These are phyloP conservation scores for Lasiodiplodia theobromae DNA, from an alignment of 2,329 filamentous ascomycete genomes.

Conservation along the genomic window DNA sequence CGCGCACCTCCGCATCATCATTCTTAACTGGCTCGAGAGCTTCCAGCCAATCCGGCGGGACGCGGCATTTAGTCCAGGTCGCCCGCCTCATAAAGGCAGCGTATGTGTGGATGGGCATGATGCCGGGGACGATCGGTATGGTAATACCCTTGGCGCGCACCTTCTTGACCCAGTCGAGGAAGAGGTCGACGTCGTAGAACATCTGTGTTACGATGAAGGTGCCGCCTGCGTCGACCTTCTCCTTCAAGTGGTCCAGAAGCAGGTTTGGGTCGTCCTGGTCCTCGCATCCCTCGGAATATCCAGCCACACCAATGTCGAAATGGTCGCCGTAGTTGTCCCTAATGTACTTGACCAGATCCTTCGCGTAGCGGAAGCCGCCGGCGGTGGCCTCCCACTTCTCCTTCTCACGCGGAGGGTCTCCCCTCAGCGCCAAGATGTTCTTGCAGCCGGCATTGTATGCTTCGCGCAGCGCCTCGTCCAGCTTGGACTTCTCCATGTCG, in stretches of 20 bases:
- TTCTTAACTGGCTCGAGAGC: slow-evolving; percentile 93
- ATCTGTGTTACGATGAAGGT: slow-evolving; percentile 98
- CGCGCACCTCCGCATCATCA: slow-evolving; percentile 89
- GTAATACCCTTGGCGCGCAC: slow-evolving; percentile 85
- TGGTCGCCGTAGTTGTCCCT: slow-evolving; percentile 80
- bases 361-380: slow-evolving; percentile 88
- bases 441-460: slow-evolving; percentile 96
- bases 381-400: slow-evolving; percentile 92
- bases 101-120: slow-evolving; percentile 95
- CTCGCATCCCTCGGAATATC: slow-evolving; percentile 94
- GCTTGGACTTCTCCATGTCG: slow-evolving; percentile 92
- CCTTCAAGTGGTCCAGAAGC: slow-evolving; percentile 90
- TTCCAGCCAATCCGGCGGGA: slow-evolving; percentile 82
- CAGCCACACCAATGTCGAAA: slow-evolving; percentile 94
- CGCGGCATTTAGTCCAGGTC: slow-evolving; percentile 86
- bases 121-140: slow-evolving; percentile 83
- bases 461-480: slow-evolving; percentile 84
- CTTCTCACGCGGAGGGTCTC: slow-evolving; percentile 91
- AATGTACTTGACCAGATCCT: slow-evolving; percentile 88
- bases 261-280: slow-evolving; percentile 87
- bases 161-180: slow-evolving; percentile 87
- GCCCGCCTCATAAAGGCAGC: slow-evolving; percentile 89
- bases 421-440: slow-evolving; percentile 92
- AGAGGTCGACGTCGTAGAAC: slow-evolving; percentile 98
- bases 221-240: slow-evolving; percentile 94